Conservation (phyloP, 1,284 basidiomycete species). For the Leccinum pseudoinsigne region DNA sequence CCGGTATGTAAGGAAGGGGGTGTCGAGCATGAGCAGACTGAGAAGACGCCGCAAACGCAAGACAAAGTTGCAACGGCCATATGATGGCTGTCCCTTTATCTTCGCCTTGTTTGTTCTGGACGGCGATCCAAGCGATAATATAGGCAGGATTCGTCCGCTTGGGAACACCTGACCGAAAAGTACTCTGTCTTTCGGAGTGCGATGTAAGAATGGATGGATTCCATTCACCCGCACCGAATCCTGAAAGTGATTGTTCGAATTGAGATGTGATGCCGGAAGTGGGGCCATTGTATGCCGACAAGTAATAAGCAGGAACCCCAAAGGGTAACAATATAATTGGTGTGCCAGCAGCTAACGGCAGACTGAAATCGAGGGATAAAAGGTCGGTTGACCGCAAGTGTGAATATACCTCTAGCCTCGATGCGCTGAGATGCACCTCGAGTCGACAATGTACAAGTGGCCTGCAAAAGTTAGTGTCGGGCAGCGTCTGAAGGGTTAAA, state of each 20-base stretch:
- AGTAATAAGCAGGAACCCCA: slow-evolving; percentile 69
- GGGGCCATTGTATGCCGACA: slow-evolving; percentile 63
- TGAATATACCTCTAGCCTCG: slow-evolving; percentile 60
- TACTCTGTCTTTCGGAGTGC: slow-evolving; percentile 20
- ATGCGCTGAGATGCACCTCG: slow-evolving; percentile 50
- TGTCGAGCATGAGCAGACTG: slow-evolving; percentile 41
- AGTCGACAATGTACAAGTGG: slow-evolving; percentile 61
- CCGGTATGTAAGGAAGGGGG: slow-evolving; percentile 55
- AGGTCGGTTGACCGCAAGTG: slow-evolving; percentile 55
- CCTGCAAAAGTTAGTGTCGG: slow-evolving; percentile 33
- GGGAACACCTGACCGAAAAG: slow-evolving; percentile 14
- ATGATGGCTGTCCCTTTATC: slow-evolving; percentile 74
- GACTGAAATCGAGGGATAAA: slow-evolving; percentile 39
- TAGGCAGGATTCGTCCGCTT: slow-evolving; percentile 39
- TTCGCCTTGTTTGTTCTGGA: slow-evolving; percentile 75
- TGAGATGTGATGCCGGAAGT: slow-evolving; percentile 58
- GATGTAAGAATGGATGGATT: slow-evolving; percentile 24
- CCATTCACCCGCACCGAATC: slow-evolving; percentile 59
- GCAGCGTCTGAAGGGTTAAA: neutral
- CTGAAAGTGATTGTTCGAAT: slow-evolving; percentile 59
- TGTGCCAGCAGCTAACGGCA: slow-evolving; percentile 53
- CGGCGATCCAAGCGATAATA: slow-evolving; percentile 68
- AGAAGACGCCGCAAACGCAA: slow-evolving; percentile 46
- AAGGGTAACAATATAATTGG: slow-evolving; percentile 69
- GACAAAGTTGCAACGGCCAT: slow-evolving; percentile 63